Conservation (phyloP, 2,329 filamentous ascomycete species). For the Apiospora saccharicola region DNA sequence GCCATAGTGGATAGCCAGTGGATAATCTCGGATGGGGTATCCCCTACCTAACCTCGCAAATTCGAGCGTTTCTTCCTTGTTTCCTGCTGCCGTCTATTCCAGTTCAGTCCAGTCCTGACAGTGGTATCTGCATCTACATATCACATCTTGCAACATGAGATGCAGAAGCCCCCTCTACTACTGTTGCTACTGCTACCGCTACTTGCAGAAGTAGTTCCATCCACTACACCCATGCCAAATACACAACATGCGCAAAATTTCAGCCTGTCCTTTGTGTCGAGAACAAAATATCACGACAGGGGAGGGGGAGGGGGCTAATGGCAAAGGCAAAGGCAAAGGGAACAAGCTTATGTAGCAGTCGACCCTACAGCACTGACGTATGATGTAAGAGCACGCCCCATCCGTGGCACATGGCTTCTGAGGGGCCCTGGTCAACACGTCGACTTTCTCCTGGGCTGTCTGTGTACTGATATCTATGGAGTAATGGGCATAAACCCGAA, state of each 20-base stretch:
- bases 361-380: conserved; percentile 19
- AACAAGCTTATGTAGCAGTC: conserved; percentile 11
- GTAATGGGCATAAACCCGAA: conserved; percentile 4
- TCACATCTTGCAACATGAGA: not conserved
- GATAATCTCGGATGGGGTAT: conserved; percentile 7
- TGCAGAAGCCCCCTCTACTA: not conserved
- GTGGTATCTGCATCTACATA: not conserved
- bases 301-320: not conserved
- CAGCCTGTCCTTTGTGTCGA: not conserved
- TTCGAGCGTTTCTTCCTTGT: conserved; percentile 9
- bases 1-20: conserved; percentile 19
- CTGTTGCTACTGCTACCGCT: no score
- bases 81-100: conserved; percentile 8
- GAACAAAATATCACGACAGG: not conserved
- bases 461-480: conserved; percentile 5
- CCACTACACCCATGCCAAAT: not conserved
- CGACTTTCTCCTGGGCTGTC: conserved; percentile 5
- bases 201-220: not conserved
- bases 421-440: conserved; percentile 18
- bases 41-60: conserved; percentile 21
- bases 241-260: not conserved
- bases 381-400: conserved; percentile 19
- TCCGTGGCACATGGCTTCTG: conserved; percentile 13
- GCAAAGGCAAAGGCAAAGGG: not conserved
- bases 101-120: no score